Conservation (phyloP, 305 asterid genomes). For the Fraxinus greggii region DNA sequence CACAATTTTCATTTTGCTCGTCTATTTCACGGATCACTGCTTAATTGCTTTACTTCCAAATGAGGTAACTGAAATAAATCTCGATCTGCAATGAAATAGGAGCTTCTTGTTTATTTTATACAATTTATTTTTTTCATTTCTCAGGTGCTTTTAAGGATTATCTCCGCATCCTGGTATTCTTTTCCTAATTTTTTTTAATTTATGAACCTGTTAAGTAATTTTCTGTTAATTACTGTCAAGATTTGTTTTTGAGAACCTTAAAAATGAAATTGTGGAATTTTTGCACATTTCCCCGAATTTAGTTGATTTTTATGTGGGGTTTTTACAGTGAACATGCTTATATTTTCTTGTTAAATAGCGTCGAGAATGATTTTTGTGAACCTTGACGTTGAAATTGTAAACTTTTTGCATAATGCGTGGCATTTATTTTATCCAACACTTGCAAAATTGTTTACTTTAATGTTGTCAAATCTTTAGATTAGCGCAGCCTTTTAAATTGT, state of each 20-base stretch:
- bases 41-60: conserved; percentile 33
- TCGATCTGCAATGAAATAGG: conserved; percentile 16
- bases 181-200: not conserved
- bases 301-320: conserved; percentile 32
- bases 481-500: not conserved
- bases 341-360: not conserved
- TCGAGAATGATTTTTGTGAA: conserved; percentile 4
- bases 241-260: not conserved
- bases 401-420: too few relatives aligned
- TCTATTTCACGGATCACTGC: conserved; percentile 10
- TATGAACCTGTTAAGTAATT: not conserved
- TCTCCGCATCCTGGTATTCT: conserved; percentile 38
- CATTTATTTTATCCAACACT: too few relatives aligned
- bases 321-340: conserved; percentile 22
- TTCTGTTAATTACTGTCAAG: not conserved
- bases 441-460: not conserved
- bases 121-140: not conserved
- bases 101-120: conserved; percentile 27
- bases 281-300: too few relatives aligned
- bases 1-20: too few relatives aligned
- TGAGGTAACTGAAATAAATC: conserved; percentile 11
- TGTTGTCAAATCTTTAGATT: not conserved
- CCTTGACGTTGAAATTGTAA: not conserved
- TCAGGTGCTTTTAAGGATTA: conserved; percentile 24
- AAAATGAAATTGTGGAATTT: not conserved